A percentile compares a stretch with the other conserved stretches of the same genome.
phyloP scores from a whole-genome alignment of 2,329 filamentous ascomycete genomes.

The Fusarium veterinarium region DNA sequence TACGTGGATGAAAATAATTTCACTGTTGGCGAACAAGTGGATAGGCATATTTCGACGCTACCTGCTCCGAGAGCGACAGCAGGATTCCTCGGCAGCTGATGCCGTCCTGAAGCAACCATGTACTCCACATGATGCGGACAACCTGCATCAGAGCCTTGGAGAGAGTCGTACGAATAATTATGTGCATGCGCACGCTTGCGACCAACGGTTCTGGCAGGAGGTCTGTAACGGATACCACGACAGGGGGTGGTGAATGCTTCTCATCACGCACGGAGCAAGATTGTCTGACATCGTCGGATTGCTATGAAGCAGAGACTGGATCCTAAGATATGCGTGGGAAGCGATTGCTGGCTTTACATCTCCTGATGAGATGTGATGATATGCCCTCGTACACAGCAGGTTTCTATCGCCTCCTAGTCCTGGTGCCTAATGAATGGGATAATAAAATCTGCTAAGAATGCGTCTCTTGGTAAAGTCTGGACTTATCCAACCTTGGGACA shows the following conservation, averaged over 20 bases:
- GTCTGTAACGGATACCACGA: slow-evolving; percentile 63
- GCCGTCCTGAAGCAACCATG: slow-evolving; percentile 90
- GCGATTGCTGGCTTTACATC: too few species aligned
- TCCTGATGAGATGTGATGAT: too few species aligned
- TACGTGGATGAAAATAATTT: slow-evolving; percentile 51
- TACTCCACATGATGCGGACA: slow-evolving; percentile 89
- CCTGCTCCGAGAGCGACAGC: slow-evolving; percentile 95
- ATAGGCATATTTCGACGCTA: slow-evolving; percentile 92
- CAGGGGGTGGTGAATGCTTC: slow-evolving; percentile 53
- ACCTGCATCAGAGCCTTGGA: slow-evolving; percentile 82
- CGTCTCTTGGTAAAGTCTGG: too few species aligned
- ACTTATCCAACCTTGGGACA: too few species aligned
- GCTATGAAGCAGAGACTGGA: too few species aligned
- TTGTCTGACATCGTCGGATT: too few species aligned
- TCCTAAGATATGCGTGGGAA: too few species aligned
- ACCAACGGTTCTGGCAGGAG: slow-evolving; percentile 85
- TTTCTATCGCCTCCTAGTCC: too few species aligned
- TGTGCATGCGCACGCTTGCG: slow-evolving; percentile 79
- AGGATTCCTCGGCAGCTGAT: slow-evolving; percentile 89
- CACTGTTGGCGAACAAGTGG: slow-evolving; percentile 90
- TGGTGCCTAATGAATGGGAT: too few species aligned
- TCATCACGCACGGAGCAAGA: too few species aligned
- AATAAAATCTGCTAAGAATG: too few species aligned
- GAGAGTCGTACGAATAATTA: slow-evolving; percentile 50
- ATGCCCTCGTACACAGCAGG: too few species aligned